Evolutionary conservation across 129 eudicot genomes (phyloP), one percentile per base, ranked within the genome.

Genomic region (sunflower (Helianthus annuus)): DNA sequence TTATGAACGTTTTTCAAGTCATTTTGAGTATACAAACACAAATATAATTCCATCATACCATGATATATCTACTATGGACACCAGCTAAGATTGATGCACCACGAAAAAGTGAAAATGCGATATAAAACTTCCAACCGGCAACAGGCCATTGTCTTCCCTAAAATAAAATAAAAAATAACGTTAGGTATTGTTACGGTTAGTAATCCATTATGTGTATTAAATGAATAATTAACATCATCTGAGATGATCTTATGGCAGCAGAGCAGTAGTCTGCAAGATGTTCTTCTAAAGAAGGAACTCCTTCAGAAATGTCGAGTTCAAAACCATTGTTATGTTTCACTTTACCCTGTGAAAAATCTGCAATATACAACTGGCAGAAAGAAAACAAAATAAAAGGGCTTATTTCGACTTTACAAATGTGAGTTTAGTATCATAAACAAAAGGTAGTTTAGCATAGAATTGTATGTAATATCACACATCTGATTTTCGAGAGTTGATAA

Each of bases 11-110:
- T 17, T 76, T 24, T 5, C 15, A 15, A 27, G 66, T 64, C 42
- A 71, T 54, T 51, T 61, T 2, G 24, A 69, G 27, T 49, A 69
- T 14, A 59, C 0, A 10, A 68, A 57, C 13, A 69, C 29, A 70
- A 45, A 54, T 70, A 3, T 2, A 34, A 63, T 7, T 62, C 65
- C 17, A 63, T 7, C 11, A 64, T 84, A 90, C 98, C 97, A 90
- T 80, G 10, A 88, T 85, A 84, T 87, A 94, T 87, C 98, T 80
- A 76, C 68, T 76, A 68, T 94, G 96, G 95, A 94, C 84, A 72
- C 98, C 98, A 38, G 98, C 98, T 80, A 76, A 86, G 48, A 94
- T 90, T 60, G 98, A 91, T n/a, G n/a, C n/a, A n/a, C n/a, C n/a
- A n/a, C n/a, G n/a, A n/a, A n/a, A n/a, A n/a, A n/a, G n/a, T n/a